Evolutionary conservation across 495 filamentous ascomycete species (phyloP).

Genomic region (Talaromyces borbonicus): DNA sequence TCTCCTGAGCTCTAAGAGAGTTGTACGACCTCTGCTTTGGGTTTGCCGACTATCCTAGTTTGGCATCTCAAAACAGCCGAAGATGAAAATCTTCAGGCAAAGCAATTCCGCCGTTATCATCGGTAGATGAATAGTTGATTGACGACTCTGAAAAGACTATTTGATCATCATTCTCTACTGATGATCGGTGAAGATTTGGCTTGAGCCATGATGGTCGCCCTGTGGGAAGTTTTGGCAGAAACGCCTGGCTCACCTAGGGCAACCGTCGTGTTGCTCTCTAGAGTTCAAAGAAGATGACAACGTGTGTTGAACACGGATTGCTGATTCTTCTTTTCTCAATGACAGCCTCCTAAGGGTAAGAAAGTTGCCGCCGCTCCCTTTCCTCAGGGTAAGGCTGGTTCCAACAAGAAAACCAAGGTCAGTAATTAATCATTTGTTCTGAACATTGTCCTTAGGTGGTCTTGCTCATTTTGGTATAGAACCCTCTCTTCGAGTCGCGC

Average conservation of each 20-base stretch:
- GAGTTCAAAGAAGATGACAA: conserved; percentile 80
- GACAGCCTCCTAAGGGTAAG: conserved; percentile 99
- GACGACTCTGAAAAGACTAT: conserved; percentile 1
- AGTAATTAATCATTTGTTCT: conserved; percentile 24
- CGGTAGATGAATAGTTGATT: conserved; percentile 12
- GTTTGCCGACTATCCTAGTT: conserved; percentile 10
- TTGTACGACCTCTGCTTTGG: conserved; percentile 26
- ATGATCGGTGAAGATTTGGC: conserved; percentile 61
- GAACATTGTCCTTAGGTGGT: conserved; percentile 9
- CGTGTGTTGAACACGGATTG: conserved; percentile 69
- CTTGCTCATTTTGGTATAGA: conserved; percentile 47
- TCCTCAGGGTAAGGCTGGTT: conserved; percentile 83
- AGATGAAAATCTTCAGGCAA: conserved; percentile 13
- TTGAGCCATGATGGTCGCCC: conserved; percentile 49
- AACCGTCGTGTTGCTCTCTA: conserved; percentile 56
- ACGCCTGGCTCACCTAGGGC: conserved; percentile 34
- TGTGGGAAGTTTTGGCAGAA: conserved; percentile 38
- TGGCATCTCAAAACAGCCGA: background rate
- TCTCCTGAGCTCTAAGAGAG: conserved; percentile 28
- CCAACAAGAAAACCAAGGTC: conserved; percentile 93
- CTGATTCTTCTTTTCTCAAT: conserved; percentile 99
- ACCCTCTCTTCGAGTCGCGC: conserved; percentile 98
- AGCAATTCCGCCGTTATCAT: conserved; percentile 31
- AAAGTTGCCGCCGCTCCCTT: conserved; percentile 93
- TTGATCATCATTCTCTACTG: conserved; percentile 28